Base-by-base conservation (phyloP, 2,329 filamentous ascomycete species). In the Aspergillus aculeatinus region DNA sequence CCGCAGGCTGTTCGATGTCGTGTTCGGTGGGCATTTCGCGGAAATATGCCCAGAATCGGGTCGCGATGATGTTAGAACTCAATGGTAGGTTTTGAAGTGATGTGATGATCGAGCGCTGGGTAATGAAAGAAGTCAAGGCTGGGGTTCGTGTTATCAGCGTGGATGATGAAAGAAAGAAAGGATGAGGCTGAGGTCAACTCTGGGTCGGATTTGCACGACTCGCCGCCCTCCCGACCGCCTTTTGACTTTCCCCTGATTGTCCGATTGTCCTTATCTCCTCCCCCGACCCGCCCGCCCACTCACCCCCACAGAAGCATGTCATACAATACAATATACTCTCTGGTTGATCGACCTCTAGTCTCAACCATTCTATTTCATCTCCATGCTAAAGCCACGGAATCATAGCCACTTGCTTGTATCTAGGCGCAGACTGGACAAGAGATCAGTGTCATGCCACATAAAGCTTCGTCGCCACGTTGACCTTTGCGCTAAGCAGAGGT, bases 21-120 rank as follows among this genome's bases (percentile, higher is more conserved):
- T 51, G 48, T 25, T 65, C 33, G 14, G 58, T 48, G 21, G 65
- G 55, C 65, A 67, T 67, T 21, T 51, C 16, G 23, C 19, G 5
- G 27, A 21, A 51, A 11, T 57, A 14, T 23, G 16, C n/a, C 5
- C 25, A 48, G 33, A 4, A 5, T n/a, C 19, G 11, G n/a, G 21
- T 11, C 11, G 27, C 5, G 7, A 35, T 35, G 10, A 35, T 35
- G 14, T 35, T 12, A 16, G 1, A 9, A 19, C 2, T 44, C 6
- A n/a, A 19, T 19, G 5, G 14, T 9, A 19, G 39, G 14, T 7
- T 42, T 6, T 29, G 7, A 48, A 14, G 21, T 2, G 35, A 48
- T 42, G 9, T 35, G 19, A 25, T 19, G 25, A 33, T 48, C 25
- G 50, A 23, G 14, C 12, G 31, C 35, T 31, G 31, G 16, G 48